A percentile compares a stretch with the other conserved stretches of the same genome.
Evolutionary conservation across 345 rosid species (phyloP).

Genomic region (Bruguiera sexangula): DNA sequence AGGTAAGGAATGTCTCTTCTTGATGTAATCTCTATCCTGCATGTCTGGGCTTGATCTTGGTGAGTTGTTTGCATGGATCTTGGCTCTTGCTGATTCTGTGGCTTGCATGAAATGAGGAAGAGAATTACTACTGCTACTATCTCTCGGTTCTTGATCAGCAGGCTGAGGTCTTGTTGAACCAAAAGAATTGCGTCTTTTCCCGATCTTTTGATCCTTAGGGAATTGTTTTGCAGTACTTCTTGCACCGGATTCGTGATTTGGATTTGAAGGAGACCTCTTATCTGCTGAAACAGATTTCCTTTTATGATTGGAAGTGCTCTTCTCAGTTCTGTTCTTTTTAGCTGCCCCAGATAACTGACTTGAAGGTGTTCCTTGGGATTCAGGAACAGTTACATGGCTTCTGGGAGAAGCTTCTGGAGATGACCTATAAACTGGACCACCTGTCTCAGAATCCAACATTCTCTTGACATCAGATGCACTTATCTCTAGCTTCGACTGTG

Average conservation of each 20-base stretch:
- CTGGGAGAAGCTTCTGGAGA: slow-evolving; percentile 61
- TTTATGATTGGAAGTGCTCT: slow-evolving; percentile 52
- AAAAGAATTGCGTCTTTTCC: slow-evolving; percentile 64
- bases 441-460: slow-evolving; percentile 35
- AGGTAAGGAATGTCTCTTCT: slow-evolving; percentile 92
- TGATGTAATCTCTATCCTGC: slow-evolving; percentile 66
- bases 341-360: slow-evolving; percentile 67
- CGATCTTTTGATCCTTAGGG: slow-evolving; percentile 58
- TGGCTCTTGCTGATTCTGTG: slow-evolving; percentile 89
- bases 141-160: slow-evolving; percentile 68
- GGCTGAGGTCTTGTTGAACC: slow-evolving; percentile 46
- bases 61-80: slow-evolving; percentile 68
- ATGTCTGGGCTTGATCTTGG: slow-evolving; percentile 95
- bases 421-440: slow-evolving; percentile 36
- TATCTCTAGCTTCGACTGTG: slow-evolving; percentile 32
- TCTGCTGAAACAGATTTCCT: slow-evolving; percentile 46
- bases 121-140: slow-evolving; percentile 60
- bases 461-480: slow-evolving; percentile 36
- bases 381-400: slow-evolving; percentile 58
- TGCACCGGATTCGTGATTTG: slow-evolving; percentile 48
- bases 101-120: slow-evolving; percentile 97
- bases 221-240: slow-evolving; percentile 45
- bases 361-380: slow-evolving; percentile 81
- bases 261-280: slow-evolving; percentile 59
- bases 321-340: slow-evolving; percentile 46